Evolutionary conservation across 805 yeast genomes (phyloP).

Genomic region (Candida broadrunensis): DNA sequence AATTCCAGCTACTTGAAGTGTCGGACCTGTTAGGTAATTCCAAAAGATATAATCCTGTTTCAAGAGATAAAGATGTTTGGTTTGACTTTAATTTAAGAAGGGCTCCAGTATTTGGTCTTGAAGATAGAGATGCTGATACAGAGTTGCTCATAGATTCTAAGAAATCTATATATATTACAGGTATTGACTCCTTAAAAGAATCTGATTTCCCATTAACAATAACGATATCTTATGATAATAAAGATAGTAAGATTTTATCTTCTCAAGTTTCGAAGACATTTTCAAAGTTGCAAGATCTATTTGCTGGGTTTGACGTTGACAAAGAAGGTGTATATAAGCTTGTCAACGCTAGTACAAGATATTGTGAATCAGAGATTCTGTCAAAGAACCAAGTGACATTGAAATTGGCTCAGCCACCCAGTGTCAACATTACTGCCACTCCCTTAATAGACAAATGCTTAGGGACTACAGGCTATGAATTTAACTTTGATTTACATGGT

Average conservation of each 20-base stretch:
- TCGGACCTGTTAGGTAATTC: slow-evolving; percentile 31
- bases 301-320: slow-evolving; percentile 33
- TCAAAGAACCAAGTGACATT: slow-evolving; percentile 34
- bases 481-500: slow-evolving; percentile 72
- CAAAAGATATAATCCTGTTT: slow-evolving; percentile 33
- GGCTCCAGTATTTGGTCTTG: slow-evolving; percentile 21
- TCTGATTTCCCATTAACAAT: slow-evolving; percentile 50
- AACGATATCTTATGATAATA: slow-evolving; percentile 27
- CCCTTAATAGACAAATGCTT: slow-evolving; percentile 84
- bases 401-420: slow-evolving; percentile 38
- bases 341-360: slow-evolving; percentile 50
- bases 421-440: slow-evolving; percentile 41
- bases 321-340: slow-evolving; percentile 69
- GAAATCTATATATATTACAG: slow-evolving; percentile 7
- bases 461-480: slow-evolving; percentile 79
- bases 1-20: slow-evolving; percentile 32
- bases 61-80: slow-evolving; percentile 34
- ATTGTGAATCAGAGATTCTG: slow-evolving; percentile 64
- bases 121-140: slow-evolving; percentile 1
- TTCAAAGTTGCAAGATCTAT: slow-evolving; percentile 20
- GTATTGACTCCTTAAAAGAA: slow-evolving; percentile 12
- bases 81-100: slow-evolving; percentile 23
- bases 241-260: slow-evolving; percentile 7
- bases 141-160: slow-evolving; percentile 7
- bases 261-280: slow-evolving; percentile 19